Evolutionary conservation across 306 rosid genomes (phyloP).

Genomic region (Sphenostylis stenocarpa): DNA sequence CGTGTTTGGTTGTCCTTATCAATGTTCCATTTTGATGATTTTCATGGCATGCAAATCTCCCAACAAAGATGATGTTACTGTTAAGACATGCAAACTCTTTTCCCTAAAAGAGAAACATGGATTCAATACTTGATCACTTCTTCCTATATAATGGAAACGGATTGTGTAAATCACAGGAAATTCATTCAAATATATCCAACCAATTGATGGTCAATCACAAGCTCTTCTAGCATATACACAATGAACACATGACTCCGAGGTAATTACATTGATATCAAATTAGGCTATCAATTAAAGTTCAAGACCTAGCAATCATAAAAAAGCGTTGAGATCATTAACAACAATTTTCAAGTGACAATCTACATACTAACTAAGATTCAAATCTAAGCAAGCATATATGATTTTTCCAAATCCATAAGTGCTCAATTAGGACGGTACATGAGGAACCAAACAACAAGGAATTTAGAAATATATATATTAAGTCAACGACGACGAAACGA

Average conservation of each 20-base stretch:
- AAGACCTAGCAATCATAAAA: neutral
- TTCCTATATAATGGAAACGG: too few relatives aligned
- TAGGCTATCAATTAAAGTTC: neutral
- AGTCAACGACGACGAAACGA: slow-evolving; percentile 52
- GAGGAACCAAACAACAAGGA: neutral
- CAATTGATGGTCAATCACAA: too few relatives aligned
- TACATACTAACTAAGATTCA: neutral
- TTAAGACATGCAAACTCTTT: too few relatives aligned
- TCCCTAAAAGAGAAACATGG: too few relatives aligned
- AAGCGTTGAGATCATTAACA: neutral
- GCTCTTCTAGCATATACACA: too few relatives aligned
- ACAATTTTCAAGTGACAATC: neutral
- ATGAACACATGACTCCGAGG: neutral
- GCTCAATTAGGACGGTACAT: neutral
- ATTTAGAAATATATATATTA: neutral
- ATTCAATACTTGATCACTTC: too few relatives aligned
- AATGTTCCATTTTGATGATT: too few relatives aligned
- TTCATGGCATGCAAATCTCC: too few relatives aligned
- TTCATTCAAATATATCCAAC: too few relatives aligned
- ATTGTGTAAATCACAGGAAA: too few relatives aligned
- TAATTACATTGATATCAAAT: neutral
- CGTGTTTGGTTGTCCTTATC: too few relatives aligned
- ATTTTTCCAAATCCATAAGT: neutral
- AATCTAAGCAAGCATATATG: neutral
- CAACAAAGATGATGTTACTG: too few relatives aligned